Base-by-base conservation (phyloP, 2,329 filamentous ascomycete species). In the Neurospora sp. region DNA sequence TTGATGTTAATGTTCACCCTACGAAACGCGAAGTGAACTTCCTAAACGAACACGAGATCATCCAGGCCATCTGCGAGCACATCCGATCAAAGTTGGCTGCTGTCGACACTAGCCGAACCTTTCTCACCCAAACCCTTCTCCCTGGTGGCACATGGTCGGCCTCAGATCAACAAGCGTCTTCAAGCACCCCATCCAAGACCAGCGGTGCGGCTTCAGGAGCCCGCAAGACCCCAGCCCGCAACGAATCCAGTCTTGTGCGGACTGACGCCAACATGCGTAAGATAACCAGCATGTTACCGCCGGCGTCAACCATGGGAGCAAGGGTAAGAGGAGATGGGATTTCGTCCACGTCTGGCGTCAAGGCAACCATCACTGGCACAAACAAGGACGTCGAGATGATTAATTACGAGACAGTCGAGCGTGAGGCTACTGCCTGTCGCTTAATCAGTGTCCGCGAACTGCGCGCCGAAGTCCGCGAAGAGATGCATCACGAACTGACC, bases 1-100 rank as follows among this genome's bases (percentile, higher is more conserved):
- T 99, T 4, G 96, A 99, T 79, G 96, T 99, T 77, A 99, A 99
- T 75, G 91, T 99, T 0, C 96, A 99, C 79, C 96, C 96, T 0
- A 99, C 96, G 0, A 99, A 99, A 79, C 87, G 93, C 67, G 95
- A 99, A 78, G 96, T 99, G 23, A 96, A 98, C 77, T 98, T 99
- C 75, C 84, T 99, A 28, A 97, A 98, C 72, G 96, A 99, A 78
- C 96, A 99, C 73, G 96, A 99, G 75, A 97, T 99, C 66, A 91
- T 96, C 66, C 92, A 96, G 73, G 86, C 88, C 15, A 89, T 99
- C 4, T 97, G 94, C 81, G 88, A 90, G 71, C 87, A 92, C 68
- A 91, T 99, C 28, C 87, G 92, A 68, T 85, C 87, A 8, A 91
- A 91, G 74, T 85, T 99, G 4, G 91, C 93, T 11, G 90, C 91